Evolutionary conservation across 495 filamentous ascomycete genomes (phyloP).

Genomic region (Penicillium silybi): DNA sequence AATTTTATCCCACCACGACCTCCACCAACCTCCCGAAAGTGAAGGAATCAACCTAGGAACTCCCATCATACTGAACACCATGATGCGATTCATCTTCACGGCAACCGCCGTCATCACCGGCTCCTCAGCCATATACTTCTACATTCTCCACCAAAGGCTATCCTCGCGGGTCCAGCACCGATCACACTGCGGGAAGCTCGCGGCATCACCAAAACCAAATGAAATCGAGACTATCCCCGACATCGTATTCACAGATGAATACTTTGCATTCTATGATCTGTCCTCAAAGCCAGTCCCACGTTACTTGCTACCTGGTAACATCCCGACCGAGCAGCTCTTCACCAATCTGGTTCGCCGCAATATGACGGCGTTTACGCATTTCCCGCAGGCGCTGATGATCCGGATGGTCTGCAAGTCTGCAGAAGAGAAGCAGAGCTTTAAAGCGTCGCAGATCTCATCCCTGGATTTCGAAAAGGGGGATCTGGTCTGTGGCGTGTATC

Average conservation of each 20-base stretch:
- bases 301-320: constrained; percentile 14
- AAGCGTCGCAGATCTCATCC: constrained; percentile 17
- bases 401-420: constrained; percentile 7
- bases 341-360: constrained; percentile 32
- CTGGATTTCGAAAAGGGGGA: constrained; percentile 33
- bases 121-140: constrained; percentile 21
- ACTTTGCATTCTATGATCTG: constrained; percentile 23
- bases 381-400: constrained; percentile 29
- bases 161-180: constrained; percentile 20
- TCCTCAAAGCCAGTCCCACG: constrained; percentile 20
- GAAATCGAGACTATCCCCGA: constrained; percentile 25
- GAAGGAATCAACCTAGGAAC: background rate
- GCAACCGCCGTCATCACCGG: constrained; percentile 18
- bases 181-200: constrained; percentile 14
- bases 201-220: constrained; percentile 4
- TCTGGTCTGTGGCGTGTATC: constrained; percentile 33
- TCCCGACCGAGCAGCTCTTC: constrained; percentile 17
- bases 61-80: constrained; percentile 5
- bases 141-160: constrained; percentile 22
- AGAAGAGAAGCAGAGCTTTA: constrained; percentile 22
- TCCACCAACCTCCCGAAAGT: background rate
- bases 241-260: constrained; percentile 15
- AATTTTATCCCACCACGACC: background rate
- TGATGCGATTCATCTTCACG: constrained; percentile 15
- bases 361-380: constrained; percentile 30